Evolutionary conservation across 2,329 filamentous ascomycete species (phyloP).

Genomic region (Gnomoniopsis smithogilvyi): DNA sequence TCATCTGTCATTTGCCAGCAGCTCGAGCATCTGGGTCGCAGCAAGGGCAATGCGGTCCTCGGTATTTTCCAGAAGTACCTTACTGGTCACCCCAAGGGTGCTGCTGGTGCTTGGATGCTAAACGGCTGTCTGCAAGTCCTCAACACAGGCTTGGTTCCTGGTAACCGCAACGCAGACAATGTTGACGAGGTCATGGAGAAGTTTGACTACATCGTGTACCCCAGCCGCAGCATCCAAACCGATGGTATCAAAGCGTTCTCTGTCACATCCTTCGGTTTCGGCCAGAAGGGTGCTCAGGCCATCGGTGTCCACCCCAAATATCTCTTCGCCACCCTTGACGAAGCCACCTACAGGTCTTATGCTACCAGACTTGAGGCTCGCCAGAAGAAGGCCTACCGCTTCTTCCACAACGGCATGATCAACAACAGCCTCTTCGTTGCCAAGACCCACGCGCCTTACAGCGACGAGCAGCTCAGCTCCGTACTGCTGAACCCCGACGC

Average conservation of each 20-base stretch:
- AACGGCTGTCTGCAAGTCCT: conserved; percentile 96
- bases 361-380: conserved; percentile 83
- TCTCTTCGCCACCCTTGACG: conserved; percentile 89
- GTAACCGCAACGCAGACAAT: conserved; percentile 97
- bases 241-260: conserved; percentile 99
- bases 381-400: conserved; percentile 98
- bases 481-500: conserved; percentile 94
- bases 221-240: conserved; percentile 91
- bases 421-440: conserved; percentile 98
- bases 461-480: conserved; percentile 77
- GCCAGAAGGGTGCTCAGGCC: conserved; percentile 96
- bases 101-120: conserved; percentile 99
- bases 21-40: conserved; percentile 87
- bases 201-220: conserved; percentile 97
- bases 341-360: conserved; percentile 78
- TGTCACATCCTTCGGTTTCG: conserved; percentile 98
- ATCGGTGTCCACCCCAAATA: conserved; percentile 98
- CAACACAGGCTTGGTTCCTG: conserved; percentile 89
- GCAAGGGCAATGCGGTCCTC: conserved; percentile 92
- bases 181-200: conserved; percentile 95
- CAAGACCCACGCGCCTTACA: conserved; percentile 88
- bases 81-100: conserved; percentile 98
- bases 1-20: conserved; percentile 97
- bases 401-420: conserved; percentile 97
- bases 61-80: conserved; percentile 99